phyloP scores from a whole-genome alignment of 1,139 yeast genomes.

The Chernovozyma sophiae-reginae region DNA sequence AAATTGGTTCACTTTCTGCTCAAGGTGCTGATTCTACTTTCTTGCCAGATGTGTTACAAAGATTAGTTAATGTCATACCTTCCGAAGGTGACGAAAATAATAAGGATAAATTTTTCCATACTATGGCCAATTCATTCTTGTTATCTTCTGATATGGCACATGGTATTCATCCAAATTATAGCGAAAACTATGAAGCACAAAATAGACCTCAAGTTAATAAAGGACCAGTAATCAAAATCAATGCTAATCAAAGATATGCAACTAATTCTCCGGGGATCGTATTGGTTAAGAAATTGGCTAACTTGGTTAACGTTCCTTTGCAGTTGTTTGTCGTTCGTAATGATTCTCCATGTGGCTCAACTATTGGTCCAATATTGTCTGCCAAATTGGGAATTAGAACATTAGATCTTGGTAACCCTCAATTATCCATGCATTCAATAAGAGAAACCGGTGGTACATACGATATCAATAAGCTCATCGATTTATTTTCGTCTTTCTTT shows the following conservation, averaged over 20 bases:
- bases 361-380: conserved; percentile 92
- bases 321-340: conserved; percentile 87
- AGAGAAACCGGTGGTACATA: conserved; percentile 88
- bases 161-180: conserved; percentile 92
- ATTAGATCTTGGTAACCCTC: conserved; percentile 90
- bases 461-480: conserved; percentile 63
- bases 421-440: conserved; percentile 91
- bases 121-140: conserved; percentile 80
- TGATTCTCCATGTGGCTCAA: conserved; percentile 93
- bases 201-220: conserved; percentile 79
- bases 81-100: conserved; percentile 12
- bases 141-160: conserved; percentile 96
- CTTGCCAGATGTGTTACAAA: conserved; percentile 68
- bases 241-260: conserved; percentile 93
- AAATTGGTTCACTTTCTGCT: conserved; percentile 87
- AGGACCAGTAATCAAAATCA: conserved; percentile 91
- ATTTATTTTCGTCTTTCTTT: conserved; percentile 61
- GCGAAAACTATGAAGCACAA: conserved; percentile 64
- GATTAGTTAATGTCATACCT: conserved; percentile 50
- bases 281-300: conserved; percentile 68
- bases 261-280: conserved; percentile 91
- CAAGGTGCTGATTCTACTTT: conserved; percentile 97
- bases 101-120: conserved; percentile 42
- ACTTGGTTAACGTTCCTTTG: conserved; percentile 59
- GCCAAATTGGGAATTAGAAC: conserved; percentile 88